Evolutionary conservation across 352 stramenopile species (phyloP).

Genomic region (Phytophthora sp.): DNA sequence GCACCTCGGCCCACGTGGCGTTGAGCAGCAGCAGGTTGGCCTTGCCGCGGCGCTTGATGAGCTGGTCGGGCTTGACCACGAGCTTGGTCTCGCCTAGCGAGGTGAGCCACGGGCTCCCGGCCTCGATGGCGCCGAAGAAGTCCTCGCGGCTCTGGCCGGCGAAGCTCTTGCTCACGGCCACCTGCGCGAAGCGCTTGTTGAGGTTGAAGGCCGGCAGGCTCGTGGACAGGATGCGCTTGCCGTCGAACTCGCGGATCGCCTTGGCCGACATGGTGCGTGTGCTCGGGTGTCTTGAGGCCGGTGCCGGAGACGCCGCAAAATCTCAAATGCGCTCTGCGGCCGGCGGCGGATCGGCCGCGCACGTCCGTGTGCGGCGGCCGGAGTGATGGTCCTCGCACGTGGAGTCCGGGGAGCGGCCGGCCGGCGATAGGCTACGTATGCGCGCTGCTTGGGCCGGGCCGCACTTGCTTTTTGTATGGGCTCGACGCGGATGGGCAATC

Average conservation of each 20-base stretch:
- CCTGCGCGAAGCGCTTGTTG: constrained; percentile 78
- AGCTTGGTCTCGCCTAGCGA: constrained; percentile 79
- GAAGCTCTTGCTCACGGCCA: constrained; percentile 57
- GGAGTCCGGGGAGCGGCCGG: no score
- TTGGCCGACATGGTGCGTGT: constrained; percentile 91
- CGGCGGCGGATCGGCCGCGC: background rate
- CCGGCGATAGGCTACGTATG: no score
- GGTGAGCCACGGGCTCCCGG: constrained; percentile 85
- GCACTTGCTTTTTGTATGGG: constrained; percentile 33
- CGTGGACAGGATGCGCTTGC: constrained; percentile 93
- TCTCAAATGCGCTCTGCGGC: constrained; percentile 41
- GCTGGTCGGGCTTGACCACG: constrained; percentile 97
- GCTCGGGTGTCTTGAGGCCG: background rate
- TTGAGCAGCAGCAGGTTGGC: constrained; percentile 95
- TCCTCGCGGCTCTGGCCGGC: constrained; percentile 44
- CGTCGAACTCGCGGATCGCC: constrained; percentile 95
- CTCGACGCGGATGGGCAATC: background rate
- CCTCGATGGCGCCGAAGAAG: constrained; percentile 77
- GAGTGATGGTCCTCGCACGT: constrained; percentile 30
- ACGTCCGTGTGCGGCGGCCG: no score
- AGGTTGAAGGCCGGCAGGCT: constrained; percentile 80
- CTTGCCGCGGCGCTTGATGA: constrained; percentile 98
- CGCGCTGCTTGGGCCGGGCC: constrained; percentile 26
- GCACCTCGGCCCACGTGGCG: constrained; percentile 90
- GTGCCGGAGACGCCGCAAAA: constrained; percentile 46